Evolutionary conservation across 805 yeast genomes (phyloP).

Genomic region (Monosporozyma servazzii): DNA sequence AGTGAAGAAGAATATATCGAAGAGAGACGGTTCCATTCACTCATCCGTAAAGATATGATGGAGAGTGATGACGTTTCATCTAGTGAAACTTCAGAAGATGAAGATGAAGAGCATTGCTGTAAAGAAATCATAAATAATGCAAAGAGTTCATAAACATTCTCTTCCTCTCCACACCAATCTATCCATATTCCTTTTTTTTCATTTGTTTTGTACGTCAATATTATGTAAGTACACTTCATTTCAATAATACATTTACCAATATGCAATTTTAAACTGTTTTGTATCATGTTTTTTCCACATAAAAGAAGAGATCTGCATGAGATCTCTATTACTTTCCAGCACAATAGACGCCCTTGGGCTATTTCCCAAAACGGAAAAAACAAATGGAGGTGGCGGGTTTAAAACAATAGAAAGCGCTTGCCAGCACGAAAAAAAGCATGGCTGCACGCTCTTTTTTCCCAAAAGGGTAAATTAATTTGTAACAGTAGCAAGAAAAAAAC

Average conservation of each 20-base stretch:
- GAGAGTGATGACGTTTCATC: background rate
- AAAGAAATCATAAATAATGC: background rate
- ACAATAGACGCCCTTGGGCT: background rate
- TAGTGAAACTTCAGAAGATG: background rate
- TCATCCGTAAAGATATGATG: background rate
- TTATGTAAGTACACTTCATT: background rate
- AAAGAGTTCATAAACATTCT: background rate
- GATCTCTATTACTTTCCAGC: background rate
- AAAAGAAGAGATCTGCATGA: background rate
- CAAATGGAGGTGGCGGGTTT: background rate
- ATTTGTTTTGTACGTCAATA: no score
- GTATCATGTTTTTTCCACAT: background rate
- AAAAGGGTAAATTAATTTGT: background rate
- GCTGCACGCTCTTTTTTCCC: background rate
- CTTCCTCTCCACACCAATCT: background rate
- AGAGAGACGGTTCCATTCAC: background rate
- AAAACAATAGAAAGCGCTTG: background rate
- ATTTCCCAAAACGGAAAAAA: background rate
- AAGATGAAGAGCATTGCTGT: background rate
- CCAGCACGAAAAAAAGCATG: background rate
- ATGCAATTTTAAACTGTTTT: background rate
- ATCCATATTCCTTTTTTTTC: background rate
- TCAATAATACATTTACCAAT: background rate
- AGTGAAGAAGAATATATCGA: constrained; percentile 9
- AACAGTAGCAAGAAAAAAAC: background rate